A percentile compares a stretch with the other conserved stretches of the same genome.
These are phyloP conservation scores for Aspergillus persii DNA, from an alignment of 2,329 filamentous ascomycete species.

Conservation along the genomic window DNA sequence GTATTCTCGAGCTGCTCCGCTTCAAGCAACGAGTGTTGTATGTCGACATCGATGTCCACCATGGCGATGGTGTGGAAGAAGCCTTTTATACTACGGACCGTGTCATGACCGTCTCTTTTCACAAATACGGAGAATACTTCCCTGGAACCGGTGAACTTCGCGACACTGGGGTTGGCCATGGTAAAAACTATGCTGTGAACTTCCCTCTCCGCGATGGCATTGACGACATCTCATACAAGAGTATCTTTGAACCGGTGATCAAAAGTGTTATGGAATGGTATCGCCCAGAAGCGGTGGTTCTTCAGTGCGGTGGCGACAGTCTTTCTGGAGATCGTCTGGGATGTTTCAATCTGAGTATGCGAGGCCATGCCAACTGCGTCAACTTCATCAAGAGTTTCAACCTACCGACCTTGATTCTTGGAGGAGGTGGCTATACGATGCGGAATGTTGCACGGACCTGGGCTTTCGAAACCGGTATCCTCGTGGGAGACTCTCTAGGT, in stretches of 20 bases:
- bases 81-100: conserved; percentile 70
- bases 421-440: conserved; percentile 70
- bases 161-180: conserved; percentile 65
- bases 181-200: conserved; percentile 68
- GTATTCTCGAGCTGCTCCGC: conserved; percentile 63
- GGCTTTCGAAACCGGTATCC: conserved; percentile 70
- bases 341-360: conserved; percentile 70
- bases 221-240: conserved; percentile 65
- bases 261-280: conserved; percentile 69
- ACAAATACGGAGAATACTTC: conserved; percentile 73
- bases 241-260: conserved; percentile 67
- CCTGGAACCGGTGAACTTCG: conserved; percentile 67
- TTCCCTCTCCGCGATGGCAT: conserved; percentile 69
- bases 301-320: conserved; percentile 68
- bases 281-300: conserved; percentile 63
- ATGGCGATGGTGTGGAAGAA: conserved; percentile 68
- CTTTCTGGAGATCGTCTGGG: conserved; percentile 65
- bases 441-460: conserved; percentile 62
- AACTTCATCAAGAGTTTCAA: conserved; percentile 67
- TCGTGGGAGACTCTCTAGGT: conserved; percentile 79
- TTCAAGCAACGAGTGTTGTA: conserved; percentile 65
- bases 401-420: conserved; percentile 63
- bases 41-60: conserved; percentile 67
- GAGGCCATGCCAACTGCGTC: conserved; percentile 68
- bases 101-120: conserved; percentile 70